Evolutionary conservation across 352 stramenopile species (phyloP).

Genomic region (Elongisporangium undulatum): DNA sequence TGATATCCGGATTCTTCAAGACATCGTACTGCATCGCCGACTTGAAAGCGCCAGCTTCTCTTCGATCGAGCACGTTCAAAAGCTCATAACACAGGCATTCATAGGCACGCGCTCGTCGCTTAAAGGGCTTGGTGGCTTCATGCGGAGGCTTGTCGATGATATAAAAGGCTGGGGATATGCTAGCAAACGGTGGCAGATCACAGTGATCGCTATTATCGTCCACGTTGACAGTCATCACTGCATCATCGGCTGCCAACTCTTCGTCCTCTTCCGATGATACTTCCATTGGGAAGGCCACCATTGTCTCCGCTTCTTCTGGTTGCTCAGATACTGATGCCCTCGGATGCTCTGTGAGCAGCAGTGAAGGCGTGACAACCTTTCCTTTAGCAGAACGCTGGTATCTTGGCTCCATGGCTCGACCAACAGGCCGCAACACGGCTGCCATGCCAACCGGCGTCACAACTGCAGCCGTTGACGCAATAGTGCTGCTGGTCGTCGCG

Average conservation of each 20-base stretch:
- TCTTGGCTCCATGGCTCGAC: constrained; percentile 12
- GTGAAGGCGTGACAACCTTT: constrained; percentile 2
- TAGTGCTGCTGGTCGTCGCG: background rate
- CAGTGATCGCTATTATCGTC: constrained; percentile 5
- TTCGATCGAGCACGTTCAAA: constrained; percentile 46
- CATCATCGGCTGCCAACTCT: background rate
- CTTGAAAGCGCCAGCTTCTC: constrained; percentile 30
- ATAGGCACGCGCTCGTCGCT: constrained; percentile 45
- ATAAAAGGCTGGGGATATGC: constrained; percentile 28
- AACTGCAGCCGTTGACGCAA: background rate
- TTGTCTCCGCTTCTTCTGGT: background rate
- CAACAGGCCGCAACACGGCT: constrained; percentile 3
- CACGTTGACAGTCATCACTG: constrained; percentile 8
- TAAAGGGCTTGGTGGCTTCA: constrained; percentile 25
- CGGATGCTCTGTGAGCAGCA: no score
- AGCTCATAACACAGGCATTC: constrained; percentile 53
- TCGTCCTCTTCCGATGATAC: background rate
- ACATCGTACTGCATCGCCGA: constrained; percentile 51
- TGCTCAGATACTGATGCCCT: no score
- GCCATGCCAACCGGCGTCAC: no score
- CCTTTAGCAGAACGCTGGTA: constrained; percentile 4
- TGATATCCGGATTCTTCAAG: constrained; percentile 53
- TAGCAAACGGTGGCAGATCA: background rate
- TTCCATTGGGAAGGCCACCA: background rate
- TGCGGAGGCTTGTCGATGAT: constrained; percentile 35